phyloP scores from a whole-genome alignment of 306 rosid genomes.

The Urtica urens region DNA sequence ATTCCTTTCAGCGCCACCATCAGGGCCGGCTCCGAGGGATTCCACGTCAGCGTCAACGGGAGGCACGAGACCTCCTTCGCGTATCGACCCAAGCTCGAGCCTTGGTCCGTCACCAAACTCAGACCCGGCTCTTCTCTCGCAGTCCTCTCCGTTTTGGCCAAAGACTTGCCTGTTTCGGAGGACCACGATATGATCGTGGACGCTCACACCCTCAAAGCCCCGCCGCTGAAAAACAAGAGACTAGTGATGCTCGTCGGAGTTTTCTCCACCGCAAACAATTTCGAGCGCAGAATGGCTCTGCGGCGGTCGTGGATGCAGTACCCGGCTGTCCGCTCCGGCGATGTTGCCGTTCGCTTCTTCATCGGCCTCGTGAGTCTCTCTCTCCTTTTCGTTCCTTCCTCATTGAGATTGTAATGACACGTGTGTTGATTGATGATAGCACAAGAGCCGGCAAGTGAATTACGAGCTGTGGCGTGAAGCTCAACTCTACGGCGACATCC shows the following conservation, averaged over 20 bases:
- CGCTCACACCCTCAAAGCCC: slow-evolving; percentile 65
- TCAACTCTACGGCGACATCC: slow-evolving; percentile 81
- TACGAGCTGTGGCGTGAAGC: slow-evolving; percentile 83
- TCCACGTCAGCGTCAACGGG: slow-evolving; percentile 87
- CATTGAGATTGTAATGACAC: too few species aligned
- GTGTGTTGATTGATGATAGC: slow-evolving; percentile 37
- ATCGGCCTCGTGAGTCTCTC: slow-evolving; percentile 83
- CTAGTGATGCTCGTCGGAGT: slow-evolving; percentile 70
- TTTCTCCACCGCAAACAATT: slow-evolving; percentile 84
- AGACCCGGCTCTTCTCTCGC: slow-evolving; percentile 53
- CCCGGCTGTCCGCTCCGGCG: slow-evolving; percentile 62
- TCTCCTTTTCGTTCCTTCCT: too few species aligned
- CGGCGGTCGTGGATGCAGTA: slow-evolving; percentile 98
- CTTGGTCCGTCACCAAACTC: slow-evolving; percentile 64
- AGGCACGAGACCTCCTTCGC: slow-evolving; percentile 92
- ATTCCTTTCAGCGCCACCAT: slow-evolving; percentile 77
- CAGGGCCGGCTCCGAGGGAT: slow-evolving; percentile 89
- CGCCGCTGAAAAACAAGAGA: slow-evolving; percentile 43
- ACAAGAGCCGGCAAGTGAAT: slow-evolving; percentile 68
- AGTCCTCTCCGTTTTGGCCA: slow-evolving; percentile 71
- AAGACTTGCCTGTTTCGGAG: slow-evolving; percentile 84
- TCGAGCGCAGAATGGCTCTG: slow-evolving; percentile 86
- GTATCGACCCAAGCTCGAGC: slow-evolving; percentile 90
- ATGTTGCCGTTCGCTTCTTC: slow-evolving; percentile 83
- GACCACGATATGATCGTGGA: slow-evolving; percentile 53